Base-by-base conservation (phyloP, 495 filamentous ascomycete genomes). In the Neurospora cerealis region DNA sequence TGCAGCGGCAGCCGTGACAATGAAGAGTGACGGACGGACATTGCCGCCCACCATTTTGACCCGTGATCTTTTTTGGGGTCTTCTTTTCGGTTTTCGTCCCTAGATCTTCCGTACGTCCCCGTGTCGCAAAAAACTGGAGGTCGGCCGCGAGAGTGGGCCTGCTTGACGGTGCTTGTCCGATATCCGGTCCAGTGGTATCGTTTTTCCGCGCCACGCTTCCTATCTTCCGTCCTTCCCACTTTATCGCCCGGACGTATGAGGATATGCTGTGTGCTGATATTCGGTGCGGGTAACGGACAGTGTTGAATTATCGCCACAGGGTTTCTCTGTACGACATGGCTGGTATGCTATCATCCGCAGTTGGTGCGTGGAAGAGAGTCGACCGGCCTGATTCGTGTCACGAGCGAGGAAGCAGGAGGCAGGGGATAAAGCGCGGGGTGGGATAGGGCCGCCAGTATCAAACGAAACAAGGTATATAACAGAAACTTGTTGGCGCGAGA, bases 271-370 rank as follows among this genome's bases (percentile, higher is more conserved):
- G 69, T 70, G 42, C 24, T 24, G 42, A 60, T 72, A 69, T 74
- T 71, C 73, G 74, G 77, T 71, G 74, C 72, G 72, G 34, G 48
- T 72, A 76, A 69, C 70, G 37, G 42, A 73, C 73, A 81, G 75
- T 73, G 76, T 69, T 70, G 71, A 73, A 54, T 75, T 79, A 79
- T 75, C 75, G 77, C 74, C 71, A 39, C 75, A 70, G 66, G 38
- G 76, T 70, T 74, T 24, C 36, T 60, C 32, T 74, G 74, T 77
- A 74, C 77, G 77, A 78, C 79, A 80, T 78, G 70, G 54, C 75
- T 21, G 42, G 46, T 34, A 39, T 70, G 69, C 38, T 32, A 70
- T 73, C n/a, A 73, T 41, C 39, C 39, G 69, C 19, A 19, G 28
- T 66, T 66, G 54, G 15, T 66, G 54, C 54, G 28, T 66, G 34